Evolutionary conservation across 495 filamentous ascomycete species (phyloP), one percentile per base, ranked within the genome.

Genomic region (Aspergillus ellipticus): DNA sequence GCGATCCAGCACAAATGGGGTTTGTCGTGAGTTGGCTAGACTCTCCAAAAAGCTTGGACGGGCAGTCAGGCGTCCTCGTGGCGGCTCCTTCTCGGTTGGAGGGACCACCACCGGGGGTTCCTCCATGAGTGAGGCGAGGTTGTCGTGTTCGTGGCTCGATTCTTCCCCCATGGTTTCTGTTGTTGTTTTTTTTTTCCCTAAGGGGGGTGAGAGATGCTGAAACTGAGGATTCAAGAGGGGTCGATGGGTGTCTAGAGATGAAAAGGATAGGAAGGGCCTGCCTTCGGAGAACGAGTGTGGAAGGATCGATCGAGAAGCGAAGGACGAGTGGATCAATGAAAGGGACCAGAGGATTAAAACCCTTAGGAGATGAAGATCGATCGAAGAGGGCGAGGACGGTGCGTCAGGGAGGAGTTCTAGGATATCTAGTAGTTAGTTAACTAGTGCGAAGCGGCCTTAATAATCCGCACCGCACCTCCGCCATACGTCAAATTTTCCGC

Each of bases 31-130:
- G 49, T 58, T 62, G 24, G 64, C 68, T 16, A 77, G 53, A 48
- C 74, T 65, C 29, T 72, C 68, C 45, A 76, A 57, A 42, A 72
- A 76, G 10, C 70, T 72, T 11, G 73, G 71, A 15, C 73, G 70
- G 6, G 70, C 71, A 2, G 70, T 74, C 0, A 74, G 35, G 28
- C 61, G 59, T 10, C 46, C 62, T 13, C 13, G 51, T 8, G 57
- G 50, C 50, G 70, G 65, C 54, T 51, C 59, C 37, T 67, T 66
- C 58, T 70, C 68, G 41, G 66, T 63, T 15, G 53, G 50, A 33
- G 49, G 19, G 22, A 15, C 22, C 3, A 16, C 28, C 2, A 21
- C 15, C 11, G 45, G 28, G 45, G 22, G 45, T 17, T 48, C 45
- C 7, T 31, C n/a, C 45, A 29, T 33, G 17, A 16, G 29, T 6